Conservation (phyloP, 345 rosid genomes). For the Aurinia saxatilis region DNA sequence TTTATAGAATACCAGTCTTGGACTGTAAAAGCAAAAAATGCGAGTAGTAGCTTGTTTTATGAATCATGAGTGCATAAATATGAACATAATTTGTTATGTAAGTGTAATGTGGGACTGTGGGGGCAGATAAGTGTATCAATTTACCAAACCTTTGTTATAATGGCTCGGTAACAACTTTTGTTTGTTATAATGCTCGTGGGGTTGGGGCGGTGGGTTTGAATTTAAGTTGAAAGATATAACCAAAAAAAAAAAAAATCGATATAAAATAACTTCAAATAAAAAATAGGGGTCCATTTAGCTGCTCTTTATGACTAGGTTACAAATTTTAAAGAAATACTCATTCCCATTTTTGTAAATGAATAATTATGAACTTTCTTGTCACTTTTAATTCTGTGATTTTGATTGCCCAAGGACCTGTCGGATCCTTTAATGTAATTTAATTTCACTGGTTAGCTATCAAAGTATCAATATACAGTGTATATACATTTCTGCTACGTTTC, state of each 20-base stretch:
- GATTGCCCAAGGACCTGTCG: conserved; percentile 20
- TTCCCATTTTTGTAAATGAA: conserved; percentile 8
- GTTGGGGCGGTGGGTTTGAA: conserved; percentile 9
- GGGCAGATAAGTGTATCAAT: not conserved
- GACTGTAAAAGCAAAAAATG: too few relatives aligned
- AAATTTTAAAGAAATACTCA: not conserved
- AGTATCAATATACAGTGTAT: too few relatives aligned
- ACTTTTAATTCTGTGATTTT: conserved; percentile 8
- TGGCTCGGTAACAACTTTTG: too few relatives aligned
- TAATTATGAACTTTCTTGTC: conserved; percentile 19
- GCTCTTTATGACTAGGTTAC: conserved; percentile 21
- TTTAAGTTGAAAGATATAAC: conserved; percentile 3
- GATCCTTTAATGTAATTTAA: conserved; percentile 5
- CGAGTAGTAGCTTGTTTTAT: not conserved
- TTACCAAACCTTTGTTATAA: not conserved
- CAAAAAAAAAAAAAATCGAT: too few relatives aligned
- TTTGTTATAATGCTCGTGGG: not conserved
- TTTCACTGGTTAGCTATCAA: not conserved
- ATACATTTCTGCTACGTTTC: not conserved
- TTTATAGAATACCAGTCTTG: too few relatives aligned
- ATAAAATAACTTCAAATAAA: conserved; percentile 7
- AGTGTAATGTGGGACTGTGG: not conserved
- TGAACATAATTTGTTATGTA: not conserved
- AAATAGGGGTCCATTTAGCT: conserved; percentile 18
- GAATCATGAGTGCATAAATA: not conserved